Evolutionary conservation across 495 filamentous ascomycete genomes (phyloP).

Genomic region (Aspergillus panamensis): DNA sequence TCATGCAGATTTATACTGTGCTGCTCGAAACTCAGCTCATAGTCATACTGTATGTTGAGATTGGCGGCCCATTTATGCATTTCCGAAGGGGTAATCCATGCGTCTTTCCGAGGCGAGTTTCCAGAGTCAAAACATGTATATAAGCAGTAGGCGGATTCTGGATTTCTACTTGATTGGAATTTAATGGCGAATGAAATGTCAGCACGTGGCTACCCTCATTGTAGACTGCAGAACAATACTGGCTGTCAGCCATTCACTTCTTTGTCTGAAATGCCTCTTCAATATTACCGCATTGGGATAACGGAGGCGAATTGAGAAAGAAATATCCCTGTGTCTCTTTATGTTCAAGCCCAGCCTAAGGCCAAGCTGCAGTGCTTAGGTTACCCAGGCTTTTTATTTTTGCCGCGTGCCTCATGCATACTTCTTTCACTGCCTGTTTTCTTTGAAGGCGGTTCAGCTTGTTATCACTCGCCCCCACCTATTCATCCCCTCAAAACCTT

Average conservation of each 20-base stretch:
- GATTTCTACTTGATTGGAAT: conserved; percentile 12
- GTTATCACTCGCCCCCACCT: not conserved
- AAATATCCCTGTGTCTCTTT: too few species aligned
- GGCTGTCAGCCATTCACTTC: conserved; percentile 18
- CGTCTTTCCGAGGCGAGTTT: not conserved
- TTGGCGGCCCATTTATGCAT: too few species aligned
- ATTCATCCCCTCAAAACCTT: too few species aligned
- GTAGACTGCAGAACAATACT: conserved; percentile 23
- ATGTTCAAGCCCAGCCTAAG: too few species aligned
- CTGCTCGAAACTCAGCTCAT: too few species aligned
- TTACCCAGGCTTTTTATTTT: not conserved
- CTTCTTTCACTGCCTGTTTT: not conserved
- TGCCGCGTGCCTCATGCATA: not conserved
- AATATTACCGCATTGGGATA: conserved; percentile 29
- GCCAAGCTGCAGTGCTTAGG: too few species aligned
- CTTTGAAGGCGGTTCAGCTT: not conserved
- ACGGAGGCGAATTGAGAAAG: too few species aligned
- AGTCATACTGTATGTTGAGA: too few species aligned
- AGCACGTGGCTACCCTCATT: conserved; percentile 2
- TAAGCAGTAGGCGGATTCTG: conserved; percentile 2
- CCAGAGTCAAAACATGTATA: conserved; percentile 7
- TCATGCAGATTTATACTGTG: too few species aligned
- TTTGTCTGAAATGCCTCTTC: conserved; percentile 11
- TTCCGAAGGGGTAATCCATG: too few species aligned
- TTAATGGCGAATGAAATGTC: conserved; percentile 8